phyloP scores from a whole-genome alignment of 257 asterid genomes.

The Marsdenia floribunda region DNA sequence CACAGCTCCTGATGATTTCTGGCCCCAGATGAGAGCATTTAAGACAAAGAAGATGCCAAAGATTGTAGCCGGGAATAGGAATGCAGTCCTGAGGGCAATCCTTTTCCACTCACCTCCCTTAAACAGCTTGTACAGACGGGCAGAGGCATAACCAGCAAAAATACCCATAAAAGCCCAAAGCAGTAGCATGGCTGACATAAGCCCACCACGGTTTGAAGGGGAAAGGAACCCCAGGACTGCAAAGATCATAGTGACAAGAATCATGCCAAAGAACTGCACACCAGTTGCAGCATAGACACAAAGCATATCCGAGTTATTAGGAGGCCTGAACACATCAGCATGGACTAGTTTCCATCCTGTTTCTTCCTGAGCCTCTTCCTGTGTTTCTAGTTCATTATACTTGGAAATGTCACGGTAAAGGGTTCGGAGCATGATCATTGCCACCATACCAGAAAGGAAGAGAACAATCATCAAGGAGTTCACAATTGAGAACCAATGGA shows the following conservation, averaged over 20 bases:
- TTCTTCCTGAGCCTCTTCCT: conserved; percentile 83
- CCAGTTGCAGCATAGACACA: conserved; percentile 73
- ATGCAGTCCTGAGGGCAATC: conserved; percentile 60
- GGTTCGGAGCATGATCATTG: conserved; percentile 76
- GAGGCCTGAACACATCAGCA: conserved; percentile 77
- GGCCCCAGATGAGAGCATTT: conserved; percentile 76
- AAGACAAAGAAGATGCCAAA: conserved; percentile 51
- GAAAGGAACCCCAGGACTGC: conserved; percentile 71
- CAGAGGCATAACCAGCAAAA: conserved; percentile 66
- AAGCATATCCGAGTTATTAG: conserved; percentile 59
- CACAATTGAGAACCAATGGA: conserved; percentile 78
- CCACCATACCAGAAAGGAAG: conserved; percentile 80
- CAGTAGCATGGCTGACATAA: conserved; percentile 77
- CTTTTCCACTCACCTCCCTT: conserved; percentile 78
- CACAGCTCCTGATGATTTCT: conserved; percentile 74
- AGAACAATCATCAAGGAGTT: conserved; percentile 75
- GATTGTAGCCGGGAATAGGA: conserved; percentile 55
- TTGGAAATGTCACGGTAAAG: conserved; percentile 71
- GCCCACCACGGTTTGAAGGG: conserved; percentile 77
- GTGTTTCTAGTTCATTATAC: conserved; percentile 75
- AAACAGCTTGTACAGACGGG: conserved; percentile 75
- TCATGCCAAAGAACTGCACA: conserved; percentile 68
- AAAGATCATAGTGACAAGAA: conserved; percentile 60
- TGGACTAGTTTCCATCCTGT: conserved; percentile 85
- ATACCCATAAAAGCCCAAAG: conserved; percentile 86